Evolutionary conservation across 768 basidiomycete genomes (phyloP), one percentile per base, ranked within the genome.

Genomic region (Lactifluus piperatus): DNA sequence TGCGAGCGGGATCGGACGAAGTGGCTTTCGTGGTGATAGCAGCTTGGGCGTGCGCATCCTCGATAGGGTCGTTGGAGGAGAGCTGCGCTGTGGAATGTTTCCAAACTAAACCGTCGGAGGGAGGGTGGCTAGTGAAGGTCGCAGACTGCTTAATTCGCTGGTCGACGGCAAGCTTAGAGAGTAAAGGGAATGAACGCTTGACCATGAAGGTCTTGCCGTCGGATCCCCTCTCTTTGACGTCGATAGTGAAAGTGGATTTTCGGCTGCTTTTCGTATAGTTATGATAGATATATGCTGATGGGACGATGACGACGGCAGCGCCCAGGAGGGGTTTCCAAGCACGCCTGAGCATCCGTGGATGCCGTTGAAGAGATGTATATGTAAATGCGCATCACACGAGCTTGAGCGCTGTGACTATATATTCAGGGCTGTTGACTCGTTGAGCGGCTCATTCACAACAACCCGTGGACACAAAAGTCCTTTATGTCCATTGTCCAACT

Each of bases 11-110:
- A 3, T 80, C 76, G 10, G 79, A 76, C 64, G 85, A 81, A n/a
- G 79, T 73, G 3, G 73, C 73, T 66, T 88, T 83, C 39, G 84
- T 77, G 63, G 79, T 70, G 50, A 95, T 74, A 62, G 93, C 75
- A 56, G 84, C 82, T 60, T 79, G 78, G 4, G 88, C 81, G 63
- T 85, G 80, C 26, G 92, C 84, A 69, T 99, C 97, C 72, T 99
- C 97, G 52, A 97, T 84, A 8, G 93, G 91, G 59, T 88, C 82
- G 68, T 99, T 99, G 3, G 92, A 87, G 0, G 89, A 76, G 36
- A 98, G 75, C 34, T 78, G 80, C 18, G 91, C 89, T 3, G 87
- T 94, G 49, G 85, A 79, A 71, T 86, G 85, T 64, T 79, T 84
- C 89, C 89, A 91, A 13, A 77, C 71, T 53, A 81, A 72, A 18